Conservation (phyloP, 805 yeast genomes). For the Cyberlindnera subsufficiens region DNA sequence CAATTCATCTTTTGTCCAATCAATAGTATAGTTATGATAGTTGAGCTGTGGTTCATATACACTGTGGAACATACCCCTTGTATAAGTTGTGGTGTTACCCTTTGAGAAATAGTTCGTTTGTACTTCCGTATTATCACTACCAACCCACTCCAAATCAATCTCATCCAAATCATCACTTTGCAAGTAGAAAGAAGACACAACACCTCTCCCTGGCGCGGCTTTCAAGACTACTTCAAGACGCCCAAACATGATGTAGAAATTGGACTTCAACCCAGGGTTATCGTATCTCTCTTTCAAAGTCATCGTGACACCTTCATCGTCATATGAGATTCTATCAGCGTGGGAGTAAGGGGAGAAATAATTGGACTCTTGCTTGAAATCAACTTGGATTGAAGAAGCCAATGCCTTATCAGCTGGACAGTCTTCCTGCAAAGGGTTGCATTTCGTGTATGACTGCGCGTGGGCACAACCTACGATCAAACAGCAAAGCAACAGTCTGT, state of each 20-base stretch:
- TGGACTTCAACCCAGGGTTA: constrained; percentile 72
- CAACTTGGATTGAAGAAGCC: constrained; percentile 45
- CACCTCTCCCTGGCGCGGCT: constrained; percentile 75
- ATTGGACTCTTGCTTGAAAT: constrained; percentile 42
- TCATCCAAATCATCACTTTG: constrained; percentile 87
- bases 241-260: constrained; percentile 87
- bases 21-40: constrained; percentile 76
- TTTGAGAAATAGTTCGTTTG: constrained; percentile 80
- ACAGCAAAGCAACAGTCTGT: not conserved
- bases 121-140: constrained; percentile 68
- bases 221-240: constrained; percentile 64
- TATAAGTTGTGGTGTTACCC: constrained; percentile 72
- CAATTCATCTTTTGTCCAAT: constrained; percentile 66
- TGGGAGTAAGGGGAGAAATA: constrained; percentile 37
- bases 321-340: constrained; percentile 38
- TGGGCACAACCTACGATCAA: constrained; percentile 1
- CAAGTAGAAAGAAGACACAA: constrained; percentile 74
- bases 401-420: constrained; percentile 57
- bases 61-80: constrained; percentile 69
- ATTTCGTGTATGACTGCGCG: constrained; percentile 22
- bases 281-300: constrained; percentile 59
- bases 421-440: constrained; percentile 38
- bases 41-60: constrained; percentile 50
- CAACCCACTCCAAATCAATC: constrained; percentile 84
- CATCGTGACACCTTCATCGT: constrained; percentile 55